phyloP scores from a whole-genome alignment of 73 alveolate species.

The Stentor coeruleus region DNA sequence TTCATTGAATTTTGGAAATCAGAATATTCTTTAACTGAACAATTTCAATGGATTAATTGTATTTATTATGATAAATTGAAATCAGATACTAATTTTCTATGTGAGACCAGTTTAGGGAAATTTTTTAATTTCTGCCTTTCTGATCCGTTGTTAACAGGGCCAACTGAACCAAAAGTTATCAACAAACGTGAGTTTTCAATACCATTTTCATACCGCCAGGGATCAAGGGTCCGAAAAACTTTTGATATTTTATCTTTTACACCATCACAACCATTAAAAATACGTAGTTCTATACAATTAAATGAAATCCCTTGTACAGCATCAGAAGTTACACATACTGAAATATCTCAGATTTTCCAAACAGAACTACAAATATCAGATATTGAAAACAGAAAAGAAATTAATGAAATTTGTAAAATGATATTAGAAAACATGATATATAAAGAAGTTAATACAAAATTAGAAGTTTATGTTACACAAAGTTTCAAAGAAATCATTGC shows the following conservation, averaged over 20 bases:
- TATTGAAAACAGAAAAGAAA: neutral
- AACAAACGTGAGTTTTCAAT: neutral
- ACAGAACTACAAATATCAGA: neutral
- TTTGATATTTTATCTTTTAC: neutral
- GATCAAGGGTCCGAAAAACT: neutral
- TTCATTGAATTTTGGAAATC: neutral
- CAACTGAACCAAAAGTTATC: neutral
- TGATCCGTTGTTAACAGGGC: conserved; percentile 26
- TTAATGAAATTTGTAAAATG: too few species aligned
- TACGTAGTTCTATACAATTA: neutral
- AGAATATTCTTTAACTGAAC: neutral
- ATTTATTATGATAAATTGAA: neutral
- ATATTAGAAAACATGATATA: neutral
- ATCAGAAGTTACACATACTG: neutral
- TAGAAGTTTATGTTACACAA: neutral
- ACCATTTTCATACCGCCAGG: neutral
- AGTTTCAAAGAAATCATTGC: neutral
- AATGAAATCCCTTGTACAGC: neutral
- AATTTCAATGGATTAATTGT: neutral
- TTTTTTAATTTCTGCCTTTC: neutral
- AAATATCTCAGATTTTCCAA: neutral
- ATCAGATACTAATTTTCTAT: neutral
- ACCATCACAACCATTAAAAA: neutral
- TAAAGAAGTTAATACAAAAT: too few species aligned
- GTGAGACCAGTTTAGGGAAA: neutral